Base-by-base conservation (phyloP, 2,329 filamentous ascomycete genomes). In the Niveomyces coronatus region DNA sequence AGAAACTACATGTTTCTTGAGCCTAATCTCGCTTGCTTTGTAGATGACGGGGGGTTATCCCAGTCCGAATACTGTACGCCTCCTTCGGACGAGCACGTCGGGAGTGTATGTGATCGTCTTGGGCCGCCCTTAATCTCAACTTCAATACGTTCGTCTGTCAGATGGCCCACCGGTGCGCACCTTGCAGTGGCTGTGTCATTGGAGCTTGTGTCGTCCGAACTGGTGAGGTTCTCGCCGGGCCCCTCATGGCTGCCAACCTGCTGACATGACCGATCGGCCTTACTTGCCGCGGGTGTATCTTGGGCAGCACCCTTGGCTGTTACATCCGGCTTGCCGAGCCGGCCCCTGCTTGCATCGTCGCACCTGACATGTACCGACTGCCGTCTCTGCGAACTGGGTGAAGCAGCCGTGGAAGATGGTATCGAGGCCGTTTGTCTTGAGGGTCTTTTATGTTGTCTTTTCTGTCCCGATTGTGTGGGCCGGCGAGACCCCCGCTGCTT, bases 401-500 rank as follows among this genome's bases (percentile, higher is more conserved):
- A 33, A 33, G 31, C n/a, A 33, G 31, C 31, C 23, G 31, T 33
- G 31, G 11, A 33, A 33, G 31, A 33, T 15, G 19, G n/a, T n/a
- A n/a, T 23, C 15, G 31, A 23, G 31, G 31, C 19, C 31, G 31
- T 20, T 23, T 24, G 18, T 24, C 31, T 18, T 20, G 19, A 33
- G 18, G 19, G 19, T 16, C n/a, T 15, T 33, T 23, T 33, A 14
- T 33, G 31, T 23, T 18, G 8, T 33, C 31, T 23, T 18, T 33
- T 33, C 31, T 33, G 16, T 33, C 19, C 31, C 19, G 31, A 33
- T 20, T 33, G 19, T 33, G 19, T 22, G 19, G 31, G 31, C n/a
- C 31, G 18, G 5, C n/a, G 31, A 23, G 31, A 17, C 31, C 23
- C 23, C 14, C 31, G 31, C 23, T 33, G 31, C 19, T 23, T 33